These are phyloP conservation scores for Pyronema omphalodes DNA, from an alignment of 495 filamentous ascomycete species.

Conservation along the genomic window DNA sequence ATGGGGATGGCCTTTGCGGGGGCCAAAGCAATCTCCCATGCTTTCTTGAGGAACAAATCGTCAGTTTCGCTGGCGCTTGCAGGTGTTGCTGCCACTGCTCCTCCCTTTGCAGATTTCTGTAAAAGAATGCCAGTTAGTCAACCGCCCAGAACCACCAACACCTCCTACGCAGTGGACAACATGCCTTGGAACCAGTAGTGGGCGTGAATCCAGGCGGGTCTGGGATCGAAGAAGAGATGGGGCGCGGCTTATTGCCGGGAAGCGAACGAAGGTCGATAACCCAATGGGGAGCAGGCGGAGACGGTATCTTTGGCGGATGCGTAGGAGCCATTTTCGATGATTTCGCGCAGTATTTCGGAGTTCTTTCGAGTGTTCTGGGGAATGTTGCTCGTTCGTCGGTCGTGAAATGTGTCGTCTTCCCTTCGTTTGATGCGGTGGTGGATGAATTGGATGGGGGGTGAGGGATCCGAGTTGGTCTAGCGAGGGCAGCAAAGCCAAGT, in stretches of 20 bases:
- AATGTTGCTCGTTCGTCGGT: background rate
- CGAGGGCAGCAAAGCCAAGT: no score
- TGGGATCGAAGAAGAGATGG: conserved; percentile 44
- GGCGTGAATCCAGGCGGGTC: conserved; percentile 77
- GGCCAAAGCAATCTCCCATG: conserved; percentile 91
- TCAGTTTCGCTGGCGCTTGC: conserved; percentile 67
- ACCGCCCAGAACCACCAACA: background rate
- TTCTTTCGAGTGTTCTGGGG: no score
- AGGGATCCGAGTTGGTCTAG: conserved; percentile 1
- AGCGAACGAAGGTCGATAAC: conserved; percentile 54
- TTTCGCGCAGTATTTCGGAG: no score
- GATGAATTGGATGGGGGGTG: background rate
- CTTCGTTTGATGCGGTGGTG: background rate
- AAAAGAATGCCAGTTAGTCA: conserved; percentile 6
- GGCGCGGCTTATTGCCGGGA: conserved; percentile 34
- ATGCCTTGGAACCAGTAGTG: conserved; percentile 36
- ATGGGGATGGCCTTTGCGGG: conserved; percentile 90
- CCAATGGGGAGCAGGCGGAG: conserved; percentile 47
- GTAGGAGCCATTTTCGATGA: conserved; percentile 11
- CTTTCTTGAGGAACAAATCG: conserved; percentile 89
- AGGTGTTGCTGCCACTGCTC: conserved; percentile 30
- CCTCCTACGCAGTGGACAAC: conserved; percentile 6
- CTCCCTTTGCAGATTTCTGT: conserved; percentile 29
- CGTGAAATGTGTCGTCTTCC: background rate
- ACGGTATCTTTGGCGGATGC: conserved; percentile 17